Evolutionary conservation across 139 green algal species (phyloP).

Genomic region (Haematococcus lacustris): DNA sequence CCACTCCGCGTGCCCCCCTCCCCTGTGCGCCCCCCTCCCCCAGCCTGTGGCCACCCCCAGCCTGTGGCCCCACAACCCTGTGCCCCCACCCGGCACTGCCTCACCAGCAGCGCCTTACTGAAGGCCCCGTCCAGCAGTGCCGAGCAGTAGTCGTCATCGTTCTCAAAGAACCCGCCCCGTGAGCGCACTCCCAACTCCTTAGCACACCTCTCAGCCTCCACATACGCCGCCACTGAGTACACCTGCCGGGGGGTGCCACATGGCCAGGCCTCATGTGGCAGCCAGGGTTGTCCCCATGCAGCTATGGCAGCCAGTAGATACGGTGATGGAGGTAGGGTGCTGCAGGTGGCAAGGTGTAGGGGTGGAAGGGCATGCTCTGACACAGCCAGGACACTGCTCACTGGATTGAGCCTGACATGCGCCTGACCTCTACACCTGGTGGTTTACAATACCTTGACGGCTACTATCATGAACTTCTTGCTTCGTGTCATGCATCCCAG

Average conservation of each 20-base stretch:
- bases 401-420: not conserved
- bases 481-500: slow-evolving; percentile 55
- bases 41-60: not conserved
- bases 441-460: slow-evolving; percentile 46
- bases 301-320: not conserved
- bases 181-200: slow-evolving; percentile 68
- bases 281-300: not conserved
- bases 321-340: too few relatives aligned
- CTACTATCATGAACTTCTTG: slow-evolving; percentile 72
- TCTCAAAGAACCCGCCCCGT: slow-evolving; percentile 63
- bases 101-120: slow-evolving; percentile 48
- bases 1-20: not conserved
- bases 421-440: not conserved
- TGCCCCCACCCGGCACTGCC: not conserved
- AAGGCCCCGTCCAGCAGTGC: slow-evolving; percentile 72
- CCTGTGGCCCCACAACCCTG: not conserved
- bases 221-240: slow-evolving; percentile 68
- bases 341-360: not conserved
- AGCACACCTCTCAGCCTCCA: slow-evolving; percentile 62
- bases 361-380: not conserved
- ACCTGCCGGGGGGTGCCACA: too few relatives aligned
- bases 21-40: not conserved
- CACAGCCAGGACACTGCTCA: not conserved
- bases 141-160: slow-evolving; percentile 59
- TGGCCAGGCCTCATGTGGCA: not conserved